phyloP scores from a whole-genome alignment of 306 rosid genomes.

The Lathyrus tuberosus region DNA sequence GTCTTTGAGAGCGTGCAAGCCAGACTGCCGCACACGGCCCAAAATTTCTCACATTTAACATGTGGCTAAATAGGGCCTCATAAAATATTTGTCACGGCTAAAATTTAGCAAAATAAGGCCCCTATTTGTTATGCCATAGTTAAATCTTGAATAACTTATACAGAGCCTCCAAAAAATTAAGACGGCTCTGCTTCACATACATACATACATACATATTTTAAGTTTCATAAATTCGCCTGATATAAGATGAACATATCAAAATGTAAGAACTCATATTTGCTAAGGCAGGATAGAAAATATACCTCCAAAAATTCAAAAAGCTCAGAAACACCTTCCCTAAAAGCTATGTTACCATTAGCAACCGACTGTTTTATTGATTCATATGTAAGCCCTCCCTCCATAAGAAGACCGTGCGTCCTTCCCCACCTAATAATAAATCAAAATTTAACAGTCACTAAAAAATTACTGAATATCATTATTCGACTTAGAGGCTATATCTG shows the following conservation, averaged over 20 bases:
- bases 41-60: no score
- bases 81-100: no score
- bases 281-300: constrained; percentile 22
- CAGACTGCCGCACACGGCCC: no score
- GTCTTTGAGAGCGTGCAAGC: no score
- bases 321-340: constrained; percentile 89
- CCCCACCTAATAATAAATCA: constrained; percentile 81
- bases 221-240: constrained; percentile 21
- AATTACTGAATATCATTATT: no score
- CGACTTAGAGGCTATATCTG: no score
- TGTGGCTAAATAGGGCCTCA: no score
- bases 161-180: no score
- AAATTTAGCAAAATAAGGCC: no score
- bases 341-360: constrained; percentile 72
- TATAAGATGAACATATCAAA: constrained; percentile 1
- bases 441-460: background rate
- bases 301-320: constrained; percentile 87
- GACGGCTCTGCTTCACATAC: background rate
- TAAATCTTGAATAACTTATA: no score
- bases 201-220: background rate
- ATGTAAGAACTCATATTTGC: constrained; percentile 8
- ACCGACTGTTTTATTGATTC: constrained; percentile 78
- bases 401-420: constrained; percentile 75
- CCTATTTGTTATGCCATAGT: no score
- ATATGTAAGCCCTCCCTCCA: constrained; percentile 87